Percentiles rank a stretch among this genome's conserved stretches.
Conservation (phyloP, 108 stramenopile species). For the Nannochloropsis gaditana region DNA sequence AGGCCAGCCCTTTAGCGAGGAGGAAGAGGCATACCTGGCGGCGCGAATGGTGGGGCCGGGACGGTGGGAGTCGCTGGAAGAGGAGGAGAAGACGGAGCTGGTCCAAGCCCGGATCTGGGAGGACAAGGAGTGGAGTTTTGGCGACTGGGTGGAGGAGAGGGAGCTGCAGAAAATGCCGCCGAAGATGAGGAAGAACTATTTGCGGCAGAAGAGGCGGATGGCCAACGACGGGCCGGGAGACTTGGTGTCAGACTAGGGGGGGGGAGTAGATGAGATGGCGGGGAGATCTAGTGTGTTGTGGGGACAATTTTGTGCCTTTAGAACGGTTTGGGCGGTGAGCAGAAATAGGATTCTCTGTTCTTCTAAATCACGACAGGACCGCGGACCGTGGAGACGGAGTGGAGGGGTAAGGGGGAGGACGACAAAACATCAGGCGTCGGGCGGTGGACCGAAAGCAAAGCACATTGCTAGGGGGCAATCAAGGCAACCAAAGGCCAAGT, state of each 20-base stretch:
- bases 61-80: neutral
- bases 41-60: neutral
- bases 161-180: neutral
- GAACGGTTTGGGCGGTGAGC: too few relatives aligned
- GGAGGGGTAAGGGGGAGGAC: too few relatives aligned
- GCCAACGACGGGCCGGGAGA: neutral
- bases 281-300: neutral
- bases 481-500: too few relatives aligned
- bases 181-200: neutral
- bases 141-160: neutral
- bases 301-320: too few relatives aligned
- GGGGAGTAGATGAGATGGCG: neutral
- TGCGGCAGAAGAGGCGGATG: neutral
- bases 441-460: too few relatives aligned
- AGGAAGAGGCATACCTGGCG: neutral
- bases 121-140: neutral
- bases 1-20: neutral
- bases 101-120: neutral
- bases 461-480: too few relatives aligned
- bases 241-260: neutral
- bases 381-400: too few relatives aligned
- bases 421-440: too few relatives aligned
- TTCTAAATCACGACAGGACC: too few relatives aligned
- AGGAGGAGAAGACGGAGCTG: neutral
- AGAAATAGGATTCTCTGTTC: too few relatives aligned